Percentiles rank a stretch among this genome's conserved stretches.
Conservation (phyloP, 2,329 filamentous ascomycete genomes). For the Pseudocercospora crystallina region DNA sequence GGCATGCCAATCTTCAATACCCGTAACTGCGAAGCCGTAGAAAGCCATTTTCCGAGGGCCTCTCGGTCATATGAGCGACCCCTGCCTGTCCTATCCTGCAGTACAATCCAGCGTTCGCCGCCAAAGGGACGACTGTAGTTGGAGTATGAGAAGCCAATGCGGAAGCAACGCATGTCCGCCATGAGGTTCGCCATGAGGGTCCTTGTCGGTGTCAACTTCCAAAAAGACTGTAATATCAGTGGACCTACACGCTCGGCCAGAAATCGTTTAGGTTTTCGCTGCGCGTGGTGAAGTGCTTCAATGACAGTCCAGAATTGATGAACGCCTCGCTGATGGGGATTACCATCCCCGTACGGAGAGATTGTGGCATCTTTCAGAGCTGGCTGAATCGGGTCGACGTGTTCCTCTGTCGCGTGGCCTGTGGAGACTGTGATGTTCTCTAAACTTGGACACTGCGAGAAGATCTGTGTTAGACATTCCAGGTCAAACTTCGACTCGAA, state of each 20-base stretch:
- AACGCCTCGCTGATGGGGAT: not conserved
- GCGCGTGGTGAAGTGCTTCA: not conserved
- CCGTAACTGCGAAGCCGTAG: not conserved
- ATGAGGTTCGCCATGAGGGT: too few species aligned
- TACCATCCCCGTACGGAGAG: not conserved
- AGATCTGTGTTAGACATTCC: not conserved
- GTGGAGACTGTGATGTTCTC: not conserved
- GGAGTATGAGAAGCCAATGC: too few species aligned
- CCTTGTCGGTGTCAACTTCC: too few species aligned
- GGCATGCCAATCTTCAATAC: conserved; percentile 6
- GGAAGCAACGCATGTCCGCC: too few species aligned
- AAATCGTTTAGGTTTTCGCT: too few species aligned
- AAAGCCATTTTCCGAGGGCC: not conserved
- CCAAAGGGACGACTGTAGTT: too few species aligned
- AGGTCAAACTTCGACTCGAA: not conserved
- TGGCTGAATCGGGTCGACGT: too few species aligned
- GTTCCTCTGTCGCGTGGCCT: not conserved
- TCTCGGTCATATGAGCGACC: too few species aligned
- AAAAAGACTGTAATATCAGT: too few species aligned
- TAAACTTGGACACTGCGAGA: not conserved
- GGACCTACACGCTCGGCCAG: too few species aligned
- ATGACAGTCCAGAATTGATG: conserved; percentile 7
- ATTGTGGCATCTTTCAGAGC: not conserved
- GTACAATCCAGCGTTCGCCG: too few species aligned
- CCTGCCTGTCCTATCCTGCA: too few species aligned